phyloP scores from a whole-genome alignment of 202 grass and related monocot genomes.

The Miscanthus sacchariflorus region DNA sequence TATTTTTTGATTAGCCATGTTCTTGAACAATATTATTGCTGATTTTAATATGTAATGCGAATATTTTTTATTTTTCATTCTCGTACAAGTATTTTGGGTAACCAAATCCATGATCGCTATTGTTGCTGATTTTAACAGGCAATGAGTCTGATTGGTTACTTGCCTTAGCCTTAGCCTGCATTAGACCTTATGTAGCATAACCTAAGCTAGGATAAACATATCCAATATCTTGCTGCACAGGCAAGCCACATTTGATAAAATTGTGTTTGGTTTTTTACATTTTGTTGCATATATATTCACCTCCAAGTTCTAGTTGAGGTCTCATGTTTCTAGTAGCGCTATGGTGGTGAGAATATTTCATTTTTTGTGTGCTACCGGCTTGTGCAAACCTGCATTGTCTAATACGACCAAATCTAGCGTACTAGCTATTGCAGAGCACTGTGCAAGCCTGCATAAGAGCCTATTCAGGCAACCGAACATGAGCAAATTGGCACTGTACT shows the following conservation, averaged over 20 bases:
- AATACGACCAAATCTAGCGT: neutral
- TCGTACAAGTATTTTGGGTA: neutral
- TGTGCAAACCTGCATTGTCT: neutral
- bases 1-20: neutral
- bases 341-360: neutral
- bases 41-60: neutral
- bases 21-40: neutral
- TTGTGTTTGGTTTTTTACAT: neutral
- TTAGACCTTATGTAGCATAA: neutral
- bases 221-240: too few relatives aligned
- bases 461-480: neutral
- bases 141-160: neutral
- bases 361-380: neutral
- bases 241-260: neutral
- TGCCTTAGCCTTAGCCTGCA: neutral
- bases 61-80: neutral
- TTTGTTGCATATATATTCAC: neutral
- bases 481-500: neutral
- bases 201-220: neutral
- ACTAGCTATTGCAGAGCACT: neutral
- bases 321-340: neutral
- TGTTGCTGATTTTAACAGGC: neutral
- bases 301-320: neutral
- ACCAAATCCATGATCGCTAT: neutral
- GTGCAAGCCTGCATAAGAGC: neutral